A percentile compares a stretch with the other conserved stretches of the same genome.
phyloP scores from a whole-genome alignment of 495 filamentous ascomycete genomes.

The Aspergillus ostianus region DNA sequence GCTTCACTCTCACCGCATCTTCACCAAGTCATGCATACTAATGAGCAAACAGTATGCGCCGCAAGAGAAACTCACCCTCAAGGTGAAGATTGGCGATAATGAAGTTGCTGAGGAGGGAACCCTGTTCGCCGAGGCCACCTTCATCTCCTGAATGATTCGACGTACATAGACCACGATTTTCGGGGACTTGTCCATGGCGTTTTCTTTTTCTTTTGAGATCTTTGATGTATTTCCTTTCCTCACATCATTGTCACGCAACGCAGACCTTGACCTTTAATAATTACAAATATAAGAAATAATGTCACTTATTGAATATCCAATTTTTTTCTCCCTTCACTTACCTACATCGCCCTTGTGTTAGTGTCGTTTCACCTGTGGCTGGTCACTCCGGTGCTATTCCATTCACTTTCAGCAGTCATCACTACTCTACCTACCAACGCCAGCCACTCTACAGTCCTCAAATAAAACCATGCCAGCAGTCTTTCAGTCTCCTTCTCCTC shows the following conservation, averaged over 20 bases:
- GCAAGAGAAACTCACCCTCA: constrained; percentile 61
- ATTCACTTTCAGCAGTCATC: constrained; percentile 41
- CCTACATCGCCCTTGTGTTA: background rate
- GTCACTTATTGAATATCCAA: constrained; percentile 7
- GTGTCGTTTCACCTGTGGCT: background rate
- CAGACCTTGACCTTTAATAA: constrained; percentile 22
- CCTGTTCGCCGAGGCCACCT: constrained; percentile 84
- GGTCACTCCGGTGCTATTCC: too few species aligned
- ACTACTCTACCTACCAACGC: constrained; percentile 24
- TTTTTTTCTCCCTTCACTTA: background rate
- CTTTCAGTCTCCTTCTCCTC: too few species aligned
- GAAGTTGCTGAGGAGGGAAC: constrained; percentile 73
- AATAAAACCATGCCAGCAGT: too few species aligned
- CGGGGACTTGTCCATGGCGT: constrained; percentile 18
- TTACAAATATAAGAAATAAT: constrained; percentile 41
- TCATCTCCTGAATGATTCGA: constrained; percentile 64
- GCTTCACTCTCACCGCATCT: background rate
- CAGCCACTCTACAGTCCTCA: too few species aligned
- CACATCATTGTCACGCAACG: constrained; percentile 15
- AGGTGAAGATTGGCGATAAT: constrained; percentile 78
- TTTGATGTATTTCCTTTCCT: constrained; percentile 10
- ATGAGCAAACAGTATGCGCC: constrained; percentile 58
- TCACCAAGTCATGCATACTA: constrained; percentile 4
- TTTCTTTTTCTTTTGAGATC: constrained; percentile 22
- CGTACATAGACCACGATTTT: constrained; percentile 38